Conservation (phyloP, 495 filamentous ascomycete genomes). For the Aspergillus diversus region DNA sequence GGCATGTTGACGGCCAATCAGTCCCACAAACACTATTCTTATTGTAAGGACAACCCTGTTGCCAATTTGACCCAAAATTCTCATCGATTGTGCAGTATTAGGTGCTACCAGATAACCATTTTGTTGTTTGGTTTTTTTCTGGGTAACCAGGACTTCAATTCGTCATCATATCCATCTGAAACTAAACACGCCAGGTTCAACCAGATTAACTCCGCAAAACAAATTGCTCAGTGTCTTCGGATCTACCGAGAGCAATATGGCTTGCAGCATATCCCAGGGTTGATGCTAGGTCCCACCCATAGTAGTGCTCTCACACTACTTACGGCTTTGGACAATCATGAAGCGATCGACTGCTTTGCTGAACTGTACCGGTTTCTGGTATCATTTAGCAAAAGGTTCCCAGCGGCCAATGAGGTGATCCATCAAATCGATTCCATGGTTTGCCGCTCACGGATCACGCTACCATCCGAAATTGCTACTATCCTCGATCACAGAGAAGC, state of each 20-base stretch:
- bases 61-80: constrained; percentile 3
- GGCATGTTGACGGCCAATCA: constrained; percentile 28
- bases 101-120: constrained; percentile 34
- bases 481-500: constrained; percentile 26
- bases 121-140: constrained; percentile 31
- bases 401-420: constrained; percentile 32
- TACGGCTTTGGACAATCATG: constrained; percentile 28
- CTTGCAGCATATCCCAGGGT: constrained; percentile 37
- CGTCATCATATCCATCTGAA: constrained; percentile 9
- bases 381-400: constrained; percentile 34
- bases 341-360: constrained; percentile 33
- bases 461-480: constrained; percentile 34
- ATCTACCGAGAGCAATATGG: constrained; percentile 38
- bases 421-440: constrained; percentile 29
- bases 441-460: constrained; percentile 21
- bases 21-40: constrained; percentile 42
- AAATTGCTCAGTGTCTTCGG: constrained; percentile 38
- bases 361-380: constrained; percentile 39
- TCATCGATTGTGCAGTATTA: constrained; percentile 29
- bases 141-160: constrained; percentile 22
- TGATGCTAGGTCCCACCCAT: constrained; percentile 37
- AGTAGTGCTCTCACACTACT: constrained; percentile 34
- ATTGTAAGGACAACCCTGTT: constrained; percentile 35
- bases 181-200: constrained; percentile 25
- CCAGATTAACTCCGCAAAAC: constrained; percentile 31